Evolutionary conservation across 108 stramenopile species (phyloP).

Genomic region (Cyclostephanos invisitatus): DNA sequence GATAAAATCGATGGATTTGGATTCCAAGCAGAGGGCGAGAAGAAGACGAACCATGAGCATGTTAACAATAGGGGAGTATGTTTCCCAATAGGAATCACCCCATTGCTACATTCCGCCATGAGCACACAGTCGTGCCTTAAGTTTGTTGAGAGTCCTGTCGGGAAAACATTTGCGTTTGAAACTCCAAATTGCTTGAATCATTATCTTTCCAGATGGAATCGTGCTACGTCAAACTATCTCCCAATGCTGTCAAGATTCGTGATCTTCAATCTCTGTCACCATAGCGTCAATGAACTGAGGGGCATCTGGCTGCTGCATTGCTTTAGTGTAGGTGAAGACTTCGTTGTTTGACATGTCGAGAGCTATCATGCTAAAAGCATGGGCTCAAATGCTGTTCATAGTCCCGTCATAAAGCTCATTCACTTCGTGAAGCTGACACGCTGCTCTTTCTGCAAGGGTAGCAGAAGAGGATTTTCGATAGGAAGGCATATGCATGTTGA

Average conservation of each 20-base stretch:
- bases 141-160: neutral
- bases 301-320: constrained; percentile 13
- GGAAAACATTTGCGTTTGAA: constrained; percentile 10
- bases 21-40: neutral
- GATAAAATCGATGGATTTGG: no score
- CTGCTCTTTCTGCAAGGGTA: neutral
- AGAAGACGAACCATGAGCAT: no score
- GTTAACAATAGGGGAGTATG: no score
- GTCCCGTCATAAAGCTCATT: constrained; percentile 24
- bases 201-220: constrained; percentile 13
- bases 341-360: neutral
- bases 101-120: no score
- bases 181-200: no score
- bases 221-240: neutral
- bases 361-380: neutral
- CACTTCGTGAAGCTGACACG: neutral
- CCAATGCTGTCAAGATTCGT: constrained; percentile 10
- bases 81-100: no score
- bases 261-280: neutral
- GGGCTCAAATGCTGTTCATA: neutral
- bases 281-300: constrained; percentile 8
- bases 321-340: constrained; percentile 13
- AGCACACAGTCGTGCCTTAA: no score
- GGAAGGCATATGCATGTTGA: neutral
- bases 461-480: neutral